Percentiles rank a stretch among this genome's conserved stretches.
Evolutionary conservation across 2,329 filamentous ascomycete species (phyloP).

Genomic region (Calonectria hongkongensis): DNA sequence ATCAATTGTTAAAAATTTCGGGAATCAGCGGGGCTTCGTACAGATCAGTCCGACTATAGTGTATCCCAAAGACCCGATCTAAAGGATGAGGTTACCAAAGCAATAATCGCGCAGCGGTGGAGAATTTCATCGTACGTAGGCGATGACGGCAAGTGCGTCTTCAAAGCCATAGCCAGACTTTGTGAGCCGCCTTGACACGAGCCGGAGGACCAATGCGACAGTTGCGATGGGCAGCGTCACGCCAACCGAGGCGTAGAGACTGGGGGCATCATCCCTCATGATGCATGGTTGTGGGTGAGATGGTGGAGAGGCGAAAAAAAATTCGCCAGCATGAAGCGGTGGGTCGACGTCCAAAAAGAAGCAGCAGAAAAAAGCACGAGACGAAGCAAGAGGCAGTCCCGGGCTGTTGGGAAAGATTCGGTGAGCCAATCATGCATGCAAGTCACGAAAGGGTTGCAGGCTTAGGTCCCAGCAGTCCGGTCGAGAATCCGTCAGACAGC

Average conservation of each 20-base stretch:
- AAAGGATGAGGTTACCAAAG: slow-evolving; percentile 25
- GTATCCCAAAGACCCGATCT: slow-evolving; percentile 47
- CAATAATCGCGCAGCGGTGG: slow-evolving; percentile 18
- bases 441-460: background rate
- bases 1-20: too few species aligned
- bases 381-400: background rate
- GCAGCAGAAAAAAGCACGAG: background rate
- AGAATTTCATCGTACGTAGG: slow-evolving; percentile 44
- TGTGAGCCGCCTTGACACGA: slow-evolving; percentile 48
- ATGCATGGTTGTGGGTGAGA: slow-evolving; percentile 12
- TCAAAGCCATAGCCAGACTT: slow-evolving; percentile 51
- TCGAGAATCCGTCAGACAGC: background rate
- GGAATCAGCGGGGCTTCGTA: slow-evolving; percentile 5
- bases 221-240: slow-evolving; percentile 50
- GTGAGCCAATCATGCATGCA: background rate
- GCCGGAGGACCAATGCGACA: slow-evolving; percentile 43
- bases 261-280: slow-evolving; percentile 17
- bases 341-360: background rate
- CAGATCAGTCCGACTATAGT: slow-evolving; percentile 46
- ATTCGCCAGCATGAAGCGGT: background rate
- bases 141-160: slow-evolving; percentile 47
- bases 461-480: slow-evolving; percentile 2
- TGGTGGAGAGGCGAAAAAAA: background rate
- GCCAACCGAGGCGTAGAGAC: slow-evolving; percentile 45
- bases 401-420: background rate